Evolutionary conservation across 495 filamentous ascomycete species (phyloP).

Genomic region (Aspergillus wentii): DNA sequence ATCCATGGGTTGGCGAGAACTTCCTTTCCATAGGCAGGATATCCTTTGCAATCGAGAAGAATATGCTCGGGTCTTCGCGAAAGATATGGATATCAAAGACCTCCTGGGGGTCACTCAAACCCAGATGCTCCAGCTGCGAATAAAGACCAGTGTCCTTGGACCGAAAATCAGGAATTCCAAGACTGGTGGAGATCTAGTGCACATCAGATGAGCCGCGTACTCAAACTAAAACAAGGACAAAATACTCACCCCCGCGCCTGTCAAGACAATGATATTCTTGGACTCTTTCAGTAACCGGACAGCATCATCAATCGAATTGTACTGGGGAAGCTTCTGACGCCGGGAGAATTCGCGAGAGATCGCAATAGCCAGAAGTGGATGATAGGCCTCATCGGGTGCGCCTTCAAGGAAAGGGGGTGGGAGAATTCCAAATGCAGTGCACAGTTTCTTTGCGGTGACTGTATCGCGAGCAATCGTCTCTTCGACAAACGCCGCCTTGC

Average conservation of each 20-base stretch:
- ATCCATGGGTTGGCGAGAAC: conserved; percentile 87
- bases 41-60: conserved; percentile 88
- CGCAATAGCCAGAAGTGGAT: conserved; percentile 66
- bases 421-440: conserved; percentile 85
- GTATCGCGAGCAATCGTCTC: conserved; percentile 62
- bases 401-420: conserved; percentile 75
- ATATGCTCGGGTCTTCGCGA: conserved; percentile 79
- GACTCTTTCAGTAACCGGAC: conserved; percentile 67
- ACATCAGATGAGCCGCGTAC: neutral
- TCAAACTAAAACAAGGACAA: neutral
- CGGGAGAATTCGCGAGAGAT: conserved; percentile 80
- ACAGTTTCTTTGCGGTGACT: conserved; percentile 75
- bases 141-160: conserved; percentile 63
- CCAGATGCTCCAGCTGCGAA: conserved; percentile 70
- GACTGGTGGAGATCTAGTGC: conserved; percentile 65
- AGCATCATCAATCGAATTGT: conserved; percentile 86
- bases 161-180: conserved; percentile 65
- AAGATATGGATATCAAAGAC: conserved; percentile 91
- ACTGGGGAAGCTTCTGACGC: conserved; percentile 71
- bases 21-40: conserved; percentile 73
- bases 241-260: conserved; percentile 72
- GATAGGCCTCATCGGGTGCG: conserved; percentile 67
- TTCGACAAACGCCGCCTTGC: conserved; percentile 69
- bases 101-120: conserved; percentile 82
- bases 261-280: conserved; percentile 86